A percentile compares a stretch with the other conserved stretches of the same genome.
Conservation (phyloP, 1,284 basidiomycete species). For the Amylostereum chailletii region DNA sequence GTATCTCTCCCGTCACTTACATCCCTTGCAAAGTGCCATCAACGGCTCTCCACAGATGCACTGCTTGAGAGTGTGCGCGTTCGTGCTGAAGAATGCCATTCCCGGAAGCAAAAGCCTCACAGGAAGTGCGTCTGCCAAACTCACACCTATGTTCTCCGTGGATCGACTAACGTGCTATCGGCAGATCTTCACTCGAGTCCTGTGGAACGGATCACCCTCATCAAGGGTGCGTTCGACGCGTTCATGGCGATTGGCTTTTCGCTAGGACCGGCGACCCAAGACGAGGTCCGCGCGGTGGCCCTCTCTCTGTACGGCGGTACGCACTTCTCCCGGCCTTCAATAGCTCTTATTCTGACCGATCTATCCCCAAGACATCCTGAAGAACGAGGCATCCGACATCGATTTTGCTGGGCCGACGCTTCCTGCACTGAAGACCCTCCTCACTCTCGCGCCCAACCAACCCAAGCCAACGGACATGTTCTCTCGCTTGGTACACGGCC, state of each 20-base stretch:
- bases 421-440: constrained; percentile 67
- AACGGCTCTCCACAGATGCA: constrained; percentile 39
- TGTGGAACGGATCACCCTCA: constrained; percentile 54
- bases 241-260: constrained; percentile 58
- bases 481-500: constrained; percentile 68
- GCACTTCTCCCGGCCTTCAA: background rate
- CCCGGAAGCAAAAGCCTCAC: constrained; percentile 8
- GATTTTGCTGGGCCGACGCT: constrained; percentile 78
- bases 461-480: constrained; percentile 32
- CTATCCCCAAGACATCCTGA: constrained; percentile 55
- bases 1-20: background rate
- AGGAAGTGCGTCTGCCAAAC: too few relatives aligned
- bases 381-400: constrained; percentile 72
- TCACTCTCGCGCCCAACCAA: constrained; percentile 37
- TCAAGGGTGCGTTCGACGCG: constrained; percentile 60
- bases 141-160: too few relatives aligned
- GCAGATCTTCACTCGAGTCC: constrained; percentile 20
- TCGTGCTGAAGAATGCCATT: constrained; percentile 39
- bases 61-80: constrained; percentile 76
- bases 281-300: constrained; percentile 75
- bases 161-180: too few relatives aligned
- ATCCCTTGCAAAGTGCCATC: background rate
- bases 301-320: constrained; percentile 76
- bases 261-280: constrained; percentile 46
- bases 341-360: background rate